Percentiles rank a stretch among this genome's conserved stretches.
These are phyloP conservation scores for Epichloe sibirici DNA, from an alignment of 2,329 filamentous ascomycete genomes.

Conservation along the genomic window DNA sequence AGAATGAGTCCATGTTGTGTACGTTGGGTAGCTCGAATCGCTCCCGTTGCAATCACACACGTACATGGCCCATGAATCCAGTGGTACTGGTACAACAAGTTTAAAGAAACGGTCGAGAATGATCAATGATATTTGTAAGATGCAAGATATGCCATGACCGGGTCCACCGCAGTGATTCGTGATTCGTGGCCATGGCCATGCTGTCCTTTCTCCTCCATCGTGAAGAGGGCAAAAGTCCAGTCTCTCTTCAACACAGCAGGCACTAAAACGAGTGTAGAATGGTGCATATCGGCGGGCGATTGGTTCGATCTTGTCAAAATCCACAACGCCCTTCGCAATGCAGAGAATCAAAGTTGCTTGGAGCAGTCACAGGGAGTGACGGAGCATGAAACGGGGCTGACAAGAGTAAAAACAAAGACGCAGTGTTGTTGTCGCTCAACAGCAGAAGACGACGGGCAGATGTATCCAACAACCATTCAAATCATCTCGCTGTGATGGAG, in stretches of 20 bases:
- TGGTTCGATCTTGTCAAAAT: background rate
- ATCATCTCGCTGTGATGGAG: constrained; percentile 45
- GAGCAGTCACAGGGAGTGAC: background rate
- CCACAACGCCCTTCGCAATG: background rate
- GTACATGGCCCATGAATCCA: background rate
- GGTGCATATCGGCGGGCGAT: background rate
- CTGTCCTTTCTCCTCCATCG: background rate
- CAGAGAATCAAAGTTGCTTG: background rate
- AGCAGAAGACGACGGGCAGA: background rate
- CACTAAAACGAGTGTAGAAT: background rate
- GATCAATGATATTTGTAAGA: background rate
- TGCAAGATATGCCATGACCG: background rate
- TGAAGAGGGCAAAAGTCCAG: background rate
- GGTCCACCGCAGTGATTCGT: background rate
- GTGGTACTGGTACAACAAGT: background rate
- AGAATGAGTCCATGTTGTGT: background rate
- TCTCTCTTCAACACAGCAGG: background rate
- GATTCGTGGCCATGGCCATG: background rate
- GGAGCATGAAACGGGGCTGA: background rate
- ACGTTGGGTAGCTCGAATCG: background rate
- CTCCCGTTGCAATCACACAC: background rate
- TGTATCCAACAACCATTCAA: constrained; percentile 14
- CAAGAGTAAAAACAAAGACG: background rate
- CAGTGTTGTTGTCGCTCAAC: background rate
- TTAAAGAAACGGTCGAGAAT: constrained; percentile 1